Base-by-base conservation (phyloP, 768 basidiomycete genomes). In the Phlebiopsis flavidoalba region DNA sequence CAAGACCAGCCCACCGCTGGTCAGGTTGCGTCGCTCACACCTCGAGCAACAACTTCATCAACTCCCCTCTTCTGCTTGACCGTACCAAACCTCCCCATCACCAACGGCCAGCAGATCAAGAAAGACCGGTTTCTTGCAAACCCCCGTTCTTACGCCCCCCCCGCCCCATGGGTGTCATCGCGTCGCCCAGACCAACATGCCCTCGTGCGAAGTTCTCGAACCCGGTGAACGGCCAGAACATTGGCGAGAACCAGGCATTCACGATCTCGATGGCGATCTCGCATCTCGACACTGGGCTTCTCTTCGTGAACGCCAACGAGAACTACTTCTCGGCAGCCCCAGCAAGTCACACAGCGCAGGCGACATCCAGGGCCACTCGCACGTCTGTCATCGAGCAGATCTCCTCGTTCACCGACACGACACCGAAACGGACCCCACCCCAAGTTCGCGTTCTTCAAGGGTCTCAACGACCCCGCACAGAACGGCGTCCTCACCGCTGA, bases 1-100 rank as follows among this genome's bases (percentile, higher is more conserved):
- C 71, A 76, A 61, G 36, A 45, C 56, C 64, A 69, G 21, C 63
- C 74, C 0, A 64, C 66, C 0, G 62, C 77, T 57, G 84, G 83
- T 31, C 79, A 86, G 71, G 78, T 79, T 22, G 74, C 83, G 14
- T 86, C 85, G 6, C 72, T 83, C 7, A 85, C 81, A 0, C n/a
- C n/a, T 86, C 86, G n/a, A 71, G 71, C 50, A 86, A 90, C 75
- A 90, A 90, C 77, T 91, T 86, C 70, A 87, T 88, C 74, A 87
- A 87, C 74, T n/a, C n/a, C n/a, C n/a, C n/a, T n/a, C n/a, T 86
- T 76, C 70, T 88, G 87, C 65, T 71, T 75, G 7, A 80, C 79
- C n/a, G 67, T 77, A 4, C 68, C 78, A 7, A 67, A 77, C 53
- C 71, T 80, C 46, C 80, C 86, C 4, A 77, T 88, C 61, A 88